Evolutionary conservation across 179 eudicot species (phyloP), one percentile per base, ranked within the genome.

Genomic region (Amaranthus tricolor): DNA sequence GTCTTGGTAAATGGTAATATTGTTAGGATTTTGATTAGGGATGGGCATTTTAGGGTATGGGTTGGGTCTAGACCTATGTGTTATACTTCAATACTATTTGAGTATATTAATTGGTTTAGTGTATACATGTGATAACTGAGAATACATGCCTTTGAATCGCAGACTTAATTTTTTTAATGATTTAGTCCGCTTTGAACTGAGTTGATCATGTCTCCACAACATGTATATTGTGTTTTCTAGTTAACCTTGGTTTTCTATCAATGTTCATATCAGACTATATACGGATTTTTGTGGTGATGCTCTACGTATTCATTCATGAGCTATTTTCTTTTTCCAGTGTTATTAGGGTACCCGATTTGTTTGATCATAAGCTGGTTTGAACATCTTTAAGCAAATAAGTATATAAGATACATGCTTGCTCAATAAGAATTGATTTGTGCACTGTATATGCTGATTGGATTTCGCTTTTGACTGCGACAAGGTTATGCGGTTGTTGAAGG

Each of bases 401-500:
- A 14, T 52, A 51, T 10, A 47, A 47, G 52, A 21, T 59, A 44
- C 55, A 24, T 24, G 62, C 54, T 45, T 67, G 21, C 54, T 62
- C n/a, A 5, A 52, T 48, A 54, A 54, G 51, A 48, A 49, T 59
- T 15, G 17, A 14, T 14, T 8, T 14, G 7, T 57, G 45, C 54
- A 40, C 19, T 19, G 3, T 16, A 55, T 56, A 50, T 56, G 61
- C 76, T 73, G 60, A 77, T 70, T 48, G 6, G 16, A 66, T 51
- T 7, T 53, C 62, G 3, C 72, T 5, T 77, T 59, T 49, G 62
- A 56, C 71, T 45, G 60, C 48, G 72, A 51, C 53, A 76, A 92
- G 96, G 94, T 75, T 92, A 90, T 88, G 92, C 81, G 14, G 87
- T 92, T 68, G 93, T 88, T 77, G 94, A 92, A 79, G 94, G 91